phyloP scores from a whole-genome alignment of 306 rosid species.

The Cucurbita argyrosperma region DNA sequence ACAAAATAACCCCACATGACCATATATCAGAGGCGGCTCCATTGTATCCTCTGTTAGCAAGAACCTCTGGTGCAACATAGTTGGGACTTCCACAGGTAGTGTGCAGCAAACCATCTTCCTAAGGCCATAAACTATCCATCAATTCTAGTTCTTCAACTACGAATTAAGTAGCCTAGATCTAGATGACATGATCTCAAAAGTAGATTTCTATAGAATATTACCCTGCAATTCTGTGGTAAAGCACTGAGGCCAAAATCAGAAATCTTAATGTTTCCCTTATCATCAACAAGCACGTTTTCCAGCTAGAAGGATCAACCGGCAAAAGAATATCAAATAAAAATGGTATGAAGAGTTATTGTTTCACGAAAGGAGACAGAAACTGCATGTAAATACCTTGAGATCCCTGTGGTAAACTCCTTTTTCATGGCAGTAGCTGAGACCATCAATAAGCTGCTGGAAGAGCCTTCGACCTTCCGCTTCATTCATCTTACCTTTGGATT shows the following conservation, averaged over 20 bases:
- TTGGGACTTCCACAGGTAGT: slow-evolving; percentile 99
- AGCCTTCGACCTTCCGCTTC: slow-evolving; percentile 57
- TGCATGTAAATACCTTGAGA: slow-evolving; percentile 46
- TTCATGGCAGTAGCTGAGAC: slow-evolving; percentile 73
- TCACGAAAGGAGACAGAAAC: neutral
- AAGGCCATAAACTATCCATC: neutral
- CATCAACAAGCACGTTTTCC: slow-evolving; percentile 82
- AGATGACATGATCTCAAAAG: neutral
- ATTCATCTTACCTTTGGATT: slow-evolving; percentile 42
- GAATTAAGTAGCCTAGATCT: neutral
- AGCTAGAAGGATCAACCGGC: slow-evolving; percentile 28
- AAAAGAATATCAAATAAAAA: neutral
- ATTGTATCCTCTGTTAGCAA: slow-evolving; percentile 68
- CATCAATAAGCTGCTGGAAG: slow-evolving; percentile 82
- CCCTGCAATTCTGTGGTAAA: slow-evolving; percentile 71
- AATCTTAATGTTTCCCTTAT: slow-evolving; percentile 64
- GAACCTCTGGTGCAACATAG: slow-evolving; percentile 94
- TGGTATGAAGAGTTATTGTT: neutral
- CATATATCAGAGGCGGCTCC: slow-evolving; percentile 86
- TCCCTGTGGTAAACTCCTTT: slow-evolving; percentile 92
- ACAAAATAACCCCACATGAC: slow-evolving; percentile 93
- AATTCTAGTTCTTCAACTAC: neutral
- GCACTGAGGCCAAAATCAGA: slow-evolving; percentile 98
- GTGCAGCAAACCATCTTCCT: slow-evolving; percentile 89
- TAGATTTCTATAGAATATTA: neutral